These are phyloP conservation scores for Erythrophleum ivorense DNA, from an alignment of 331 rosid species.

Conservation along the genomic window DNA sequence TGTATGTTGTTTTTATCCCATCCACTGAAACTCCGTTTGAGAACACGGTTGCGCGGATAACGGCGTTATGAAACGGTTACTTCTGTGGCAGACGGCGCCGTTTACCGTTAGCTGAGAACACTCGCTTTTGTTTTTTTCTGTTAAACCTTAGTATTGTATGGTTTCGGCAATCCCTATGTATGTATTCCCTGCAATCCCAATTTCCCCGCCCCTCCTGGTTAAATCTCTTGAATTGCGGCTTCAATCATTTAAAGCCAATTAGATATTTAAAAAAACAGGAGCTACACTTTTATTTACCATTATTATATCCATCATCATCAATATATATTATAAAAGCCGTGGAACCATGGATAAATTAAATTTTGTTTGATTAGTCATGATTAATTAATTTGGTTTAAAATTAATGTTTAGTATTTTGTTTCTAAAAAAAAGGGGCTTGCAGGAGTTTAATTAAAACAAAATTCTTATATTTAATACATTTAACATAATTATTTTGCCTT, in stretches of 20 bases:
- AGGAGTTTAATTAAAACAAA: no score
- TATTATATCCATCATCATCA: no score
- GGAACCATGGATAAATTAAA: no score
- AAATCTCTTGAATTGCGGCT: not conserved
- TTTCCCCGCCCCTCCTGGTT: no score
- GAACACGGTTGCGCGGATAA: slow-evolving; percentile 68
- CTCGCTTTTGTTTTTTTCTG: slow-evolving; percentile 20
- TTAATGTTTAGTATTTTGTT: no score
- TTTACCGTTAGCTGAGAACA: slow-evolving; percentile 42
- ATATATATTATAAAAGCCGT: no score
- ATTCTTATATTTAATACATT: no score
- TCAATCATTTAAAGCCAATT: not conserved
- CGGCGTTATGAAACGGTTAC: slow-evolving; percentile 56
- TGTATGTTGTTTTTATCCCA: slow-evolving; percentile 54
- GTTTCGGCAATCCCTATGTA: slow-evolving; percentile 49
- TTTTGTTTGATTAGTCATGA: no score
- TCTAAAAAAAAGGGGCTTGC: no score
- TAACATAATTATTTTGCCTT: no score
- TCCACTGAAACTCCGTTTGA: slow-evolving; percentile 55
- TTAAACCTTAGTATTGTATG: not conserved
- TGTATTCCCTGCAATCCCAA: slow-evolving; percentile 42
- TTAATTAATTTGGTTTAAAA: no score
- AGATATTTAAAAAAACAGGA: not conserved
- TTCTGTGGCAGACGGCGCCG: slow-evolving; percentile 43
- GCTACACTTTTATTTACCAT: not conserved